Percentiles rank a stretch among this genome's conserved stretches.
Conservation (phyloP, 805 yeast species). For the Candida saitoana region DNA sequence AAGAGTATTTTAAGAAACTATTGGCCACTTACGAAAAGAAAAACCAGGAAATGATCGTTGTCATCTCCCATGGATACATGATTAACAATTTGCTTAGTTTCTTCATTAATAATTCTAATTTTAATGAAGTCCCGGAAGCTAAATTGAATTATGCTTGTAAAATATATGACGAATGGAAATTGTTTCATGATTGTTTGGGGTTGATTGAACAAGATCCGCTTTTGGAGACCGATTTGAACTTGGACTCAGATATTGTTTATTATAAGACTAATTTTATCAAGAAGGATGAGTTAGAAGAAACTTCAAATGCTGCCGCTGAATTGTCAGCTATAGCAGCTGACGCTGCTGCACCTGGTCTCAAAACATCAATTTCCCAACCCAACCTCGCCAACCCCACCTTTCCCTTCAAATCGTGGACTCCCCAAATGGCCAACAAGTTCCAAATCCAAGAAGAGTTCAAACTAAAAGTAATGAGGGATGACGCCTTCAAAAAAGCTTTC, state of each 20-base stretch:
- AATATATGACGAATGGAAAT: slow-evolving; percentile 27
- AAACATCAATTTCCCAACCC: slow-evolving; percentile 9
- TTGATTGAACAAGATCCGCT: slow-evolving; percentile 22
- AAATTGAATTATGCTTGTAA: slow-evolving; percentile 28
- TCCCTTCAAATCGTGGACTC: slow-evolving; percentile 37
- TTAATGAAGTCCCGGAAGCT: slow-evolving; percentile 42
- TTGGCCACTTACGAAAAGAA: slow-evolving; percentile 40
- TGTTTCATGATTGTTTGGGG: slow-evolving; percentile 31
- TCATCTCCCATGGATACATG: slow-evolving; percentile 41
- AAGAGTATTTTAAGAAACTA: slow-evolving; percentile 36
- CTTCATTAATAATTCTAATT: slow-evolving; percentile 41
- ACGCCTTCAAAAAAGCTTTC: slow-evolving; percentile 31
- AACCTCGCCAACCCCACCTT: slow-evolving; percentile 24
- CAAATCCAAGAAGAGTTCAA: slow-evolving; percentile 30
- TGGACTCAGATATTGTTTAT: slow-evolving; percentile 41
- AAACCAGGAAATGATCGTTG: slow-evolving; percentile 32
- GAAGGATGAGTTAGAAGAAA: slow-evolving; percentile 24
- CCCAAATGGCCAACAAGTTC: slow-evolving; percentile 24
- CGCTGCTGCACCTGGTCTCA: slow-evolving; percentile 3
- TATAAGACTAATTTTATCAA: slow-evolving; percentile 42
- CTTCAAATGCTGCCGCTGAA: slow-evolving; percentile 13
- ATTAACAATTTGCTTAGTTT: slow-evolving; percentile 36
- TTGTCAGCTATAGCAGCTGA: slow-evolving; percentile 4
- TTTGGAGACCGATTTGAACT: slow-evolving; percentile 28
- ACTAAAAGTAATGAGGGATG: slow-evolving; percentile 34